Evolutionary conservation across 2,329 filamentous ascomycete genomes (phyloP), one percentile per base, ranked within the genome.

Genomic region (Dactylonectria estremocensis): DNA sequence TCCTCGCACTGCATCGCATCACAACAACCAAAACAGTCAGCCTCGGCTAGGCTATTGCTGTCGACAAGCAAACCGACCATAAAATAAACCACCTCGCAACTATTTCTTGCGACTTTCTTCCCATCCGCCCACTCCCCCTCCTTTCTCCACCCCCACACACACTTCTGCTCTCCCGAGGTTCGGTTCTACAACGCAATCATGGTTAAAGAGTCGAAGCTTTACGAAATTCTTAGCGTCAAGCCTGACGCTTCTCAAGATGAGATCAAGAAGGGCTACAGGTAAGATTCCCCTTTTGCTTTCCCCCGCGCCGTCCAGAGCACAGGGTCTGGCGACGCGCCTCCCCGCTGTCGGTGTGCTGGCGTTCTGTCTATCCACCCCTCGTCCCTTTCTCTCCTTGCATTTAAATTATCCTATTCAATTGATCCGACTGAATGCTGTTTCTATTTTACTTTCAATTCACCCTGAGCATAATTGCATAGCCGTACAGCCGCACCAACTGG

Each of bases 221-320:
- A 99, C 87, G 94, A 98, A 82, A 88, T 90, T 71, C 87, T 99
- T 77, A 86, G 88, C 79, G 86, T 98, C 82, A 92, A 93, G 80
- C 89, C 95, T 43, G 89, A 91, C 68, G 94, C 95, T 24, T 88
- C 90, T 24, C 94, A 97, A 83, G 95, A 98, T 79, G 95, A 98
- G 72, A 97, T 99, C 80, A 98, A 98, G 82, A 99, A 98, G 81
- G 96, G 91, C 66, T 97, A 97, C 82, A 89, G 93, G 91, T 93
- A 91, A 82, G 89, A 37, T 60, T 28, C 8, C 43, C 37, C 52
- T 50, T 24, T 76, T 28, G 58, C 45, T 22, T 14, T 20, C 14
- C 13, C 37, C 14, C 31, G 28, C 11, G 43, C 56, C 45, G 37
- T 48, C 40, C 16, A 13, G 45, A 50, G 11, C 49, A 28, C 33